Evolutionary conservation across 2,329 filamentous ascomycete species (phyloP).

Genomic region (Diaporthe ampelina): DNA sequence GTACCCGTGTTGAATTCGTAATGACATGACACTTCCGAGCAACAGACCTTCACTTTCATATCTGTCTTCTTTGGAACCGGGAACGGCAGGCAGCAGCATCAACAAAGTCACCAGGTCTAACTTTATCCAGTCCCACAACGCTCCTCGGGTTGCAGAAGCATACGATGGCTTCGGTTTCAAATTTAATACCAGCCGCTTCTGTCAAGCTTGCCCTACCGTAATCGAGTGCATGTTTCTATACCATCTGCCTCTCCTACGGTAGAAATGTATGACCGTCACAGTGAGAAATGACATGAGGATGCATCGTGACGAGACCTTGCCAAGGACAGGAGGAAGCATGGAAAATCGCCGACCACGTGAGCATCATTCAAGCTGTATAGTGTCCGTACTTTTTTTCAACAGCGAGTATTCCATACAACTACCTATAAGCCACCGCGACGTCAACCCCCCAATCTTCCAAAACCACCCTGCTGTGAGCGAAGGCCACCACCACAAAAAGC

Average conservation of each 20-base stretch:
- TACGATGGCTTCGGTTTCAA: too few relatives aligned
- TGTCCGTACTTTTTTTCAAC: not conserved
- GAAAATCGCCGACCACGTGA: not conserved
- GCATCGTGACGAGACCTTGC: not conserved
- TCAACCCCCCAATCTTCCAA: not conserved
- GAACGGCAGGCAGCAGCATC: not conserved
- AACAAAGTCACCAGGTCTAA: not conserved
- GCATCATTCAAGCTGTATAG: not conserved
- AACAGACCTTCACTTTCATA: not conserved
- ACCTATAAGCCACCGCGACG: slow-evolving; percentile 22
- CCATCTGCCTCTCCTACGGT: not conserved
- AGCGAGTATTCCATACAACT: slow-evolving; percentile 36
- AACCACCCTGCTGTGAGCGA: slow-evolving; percentile 11
- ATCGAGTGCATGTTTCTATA: not conserved
- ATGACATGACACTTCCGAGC: not conserved
- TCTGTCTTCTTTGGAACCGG: not conserved
- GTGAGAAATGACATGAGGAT: not conserved
- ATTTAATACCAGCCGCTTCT: too few relatives aligned
- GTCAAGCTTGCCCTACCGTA: not conserved
- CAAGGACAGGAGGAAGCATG: not conserved
- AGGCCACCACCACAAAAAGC: slow-evolving; percentile 2
- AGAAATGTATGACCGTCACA: not conserved
- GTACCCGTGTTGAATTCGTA: not conserved
- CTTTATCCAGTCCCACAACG: not conserved
- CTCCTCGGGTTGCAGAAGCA: too few relatives aligned